A percentile compares a stretch with the other conserved stretches of the same genome.
phyloP scores from a whole-genome alignment of 2,329 filamentous ascomycete genomes.

The Claviceps spartinae region DNA sequence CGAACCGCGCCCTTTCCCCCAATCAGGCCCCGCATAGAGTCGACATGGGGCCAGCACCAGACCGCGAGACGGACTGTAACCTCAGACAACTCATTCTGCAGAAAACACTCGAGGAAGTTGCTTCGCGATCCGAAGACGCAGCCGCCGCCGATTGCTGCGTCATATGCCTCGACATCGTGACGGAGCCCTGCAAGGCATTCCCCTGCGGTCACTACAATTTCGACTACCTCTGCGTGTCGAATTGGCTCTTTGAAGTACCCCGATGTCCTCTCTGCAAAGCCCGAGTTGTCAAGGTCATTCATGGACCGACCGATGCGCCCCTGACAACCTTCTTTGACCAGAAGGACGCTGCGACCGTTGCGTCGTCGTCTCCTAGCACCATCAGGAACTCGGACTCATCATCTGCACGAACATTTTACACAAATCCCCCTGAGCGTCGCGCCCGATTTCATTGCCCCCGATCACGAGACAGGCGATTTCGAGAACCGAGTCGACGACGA shows the following conservation, averaged over 20 bases:
- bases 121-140: slow-evolving; percentile 12
- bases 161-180: slow-evolving; percentile 70
- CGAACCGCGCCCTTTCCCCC: neutral
- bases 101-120: slow-evolving; percentile 30
- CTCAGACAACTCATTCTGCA: slow-evolving; percentile 29
- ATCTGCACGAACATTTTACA: neutral
- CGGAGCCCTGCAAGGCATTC: slow-evolving; percentile 54
- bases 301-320: slow-evolving; percentile 40
- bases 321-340: slow-evolving; percentile 40
- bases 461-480: slow-evolving; percentile 1
- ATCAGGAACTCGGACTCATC: slow-evolving; percentile 2
- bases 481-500: slow-evolving; percentile 1
- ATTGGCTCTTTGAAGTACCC: slow-evolving; percentile 62
- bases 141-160: slow-evolving; percentile 46
- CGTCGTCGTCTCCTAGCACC: neutral
- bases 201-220: slow-evolving; percentile 74
- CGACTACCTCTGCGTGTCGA: slow-evolving; percentile 72
- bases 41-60: slow-evolving; percentile 1
- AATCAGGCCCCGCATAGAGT: neutral
- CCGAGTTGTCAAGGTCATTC: slow-evolving; percentile 44
- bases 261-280: slow-evolving; percentile 69
- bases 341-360: slow-evolving; percentile 8
- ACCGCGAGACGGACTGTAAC: slow-evolving; percentile 15
- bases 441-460: neutral
- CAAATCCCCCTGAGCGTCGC: neutral